Percentiles rank a stretch among this genome's conserved stretches.
Evolutionary conservation across 345 rosid genomes (phyloP).

Genomic region (Salix viminalis): DNA sequence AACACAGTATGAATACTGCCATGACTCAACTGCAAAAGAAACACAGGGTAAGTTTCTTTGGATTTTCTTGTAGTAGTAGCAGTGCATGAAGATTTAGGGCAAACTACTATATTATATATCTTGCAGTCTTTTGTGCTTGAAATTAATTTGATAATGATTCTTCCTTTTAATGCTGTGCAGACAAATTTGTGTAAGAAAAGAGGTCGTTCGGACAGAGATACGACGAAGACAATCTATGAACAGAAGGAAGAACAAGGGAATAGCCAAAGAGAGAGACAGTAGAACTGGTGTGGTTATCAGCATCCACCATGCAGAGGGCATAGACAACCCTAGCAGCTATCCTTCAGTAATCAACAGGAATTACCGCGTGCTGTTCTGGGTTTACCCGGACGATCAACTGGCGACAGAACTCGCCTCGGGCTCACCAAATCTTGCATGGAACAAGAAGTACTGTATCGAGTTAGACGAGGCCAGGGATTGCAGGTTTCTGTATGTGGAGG

Average conservation of each 20-base stretch:
- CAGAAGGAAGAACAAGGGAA: background rate
- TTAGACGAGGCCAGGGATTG: background rate
- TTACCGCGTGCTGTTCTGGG: background rate
- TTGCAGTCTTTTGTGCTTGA: background rate
- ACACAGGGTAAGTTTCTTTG: background rate
- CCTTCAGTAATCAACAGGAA: background rate
- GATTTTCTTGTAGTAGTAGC: background rate
- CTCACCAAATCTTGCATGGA: conserved; percentile 1
- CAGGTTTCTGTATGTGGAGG: conserved; percentile 9
- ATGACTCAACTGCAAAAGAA: background rate
- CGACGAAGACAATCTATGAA: background rate
- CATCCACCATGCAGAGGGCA: conserved; percentile 4
- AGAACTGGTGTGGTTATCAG: background rate
- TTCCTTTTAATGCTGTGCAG: background rate
- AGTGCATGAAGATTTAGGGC: background rate
- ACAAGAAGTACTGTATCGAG: background rate
- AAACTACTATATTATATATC: background rate
- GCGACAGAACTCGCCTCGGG: background rate
- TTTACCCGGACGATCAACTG: background rate
- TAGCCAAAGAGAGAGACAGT: background rate
- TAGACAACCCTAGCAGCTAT: background rate
- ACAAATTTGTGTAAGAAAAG: background rate
- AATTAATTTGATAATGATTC: background rate
- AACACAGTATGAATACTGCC: background rate
- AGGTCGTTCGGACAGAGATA: background rate